Evolutionary conservation across 805 yeast genomes (phyloP), one percentile per base, ranked within the genome.

Genomic region (Ogataea naganishii): DNA sequence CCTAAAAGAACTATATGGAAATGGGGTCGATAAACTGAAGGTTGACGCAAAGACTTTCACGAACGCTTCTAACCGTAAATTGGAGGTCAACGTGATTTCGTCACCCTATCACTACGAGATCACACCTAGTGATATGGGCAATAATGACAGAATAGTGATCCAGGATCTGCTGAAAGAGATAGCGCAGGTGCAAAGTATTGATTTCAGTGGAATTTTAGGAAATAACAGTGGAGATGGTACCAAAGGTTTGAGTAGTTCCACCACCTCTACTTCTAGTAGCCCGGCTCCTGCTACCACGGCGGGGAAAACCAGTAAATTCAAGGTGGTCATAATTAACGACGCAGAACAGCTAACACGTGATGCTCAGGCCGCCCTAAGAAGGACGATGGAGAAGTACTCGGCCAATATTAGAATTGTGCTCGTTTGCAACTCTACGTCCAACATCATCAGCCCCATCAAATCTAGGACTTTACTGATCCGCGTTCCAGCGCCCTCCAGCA

Each of bases 101-200:
- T 80, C 94, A 8, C 82, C 89, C 0, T 75, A 79, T 49, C 99
- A 92, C 56, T 58, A 88, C 38, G 99, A 92, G 51, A 82, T 92
- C 45, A 92, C 97, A 3, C 99, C 99, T 6, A 73, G 92, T 36
- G 98, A 92, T 56, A 80, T 92, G 78, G 97, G 97, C 6, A 85
- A 80, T 53, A 85, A 86, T 49, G 99, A 92, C 57, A 69, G 97
- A 38, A 79, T 92, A 30, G 96, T 92, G 19, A 86, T 92, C 41
- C 97, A 92, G 51, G 96, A 92, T 46, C 59, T 92, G 37, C 66
- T 92, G 43, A 92, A 92, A 47, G 97, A 92, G 40, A 76, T 92
- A 26, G 98, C 96, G 2, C 94, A 86, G 46, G 82, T 92, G 9
- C 96, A 88, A 47, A 95, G 88, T 48, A 86, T 92, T n/a, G 96